Base-by-base conservation (phyloP, 352 stramenopile species). In the Phytophthora gonapodyides region DNA sequence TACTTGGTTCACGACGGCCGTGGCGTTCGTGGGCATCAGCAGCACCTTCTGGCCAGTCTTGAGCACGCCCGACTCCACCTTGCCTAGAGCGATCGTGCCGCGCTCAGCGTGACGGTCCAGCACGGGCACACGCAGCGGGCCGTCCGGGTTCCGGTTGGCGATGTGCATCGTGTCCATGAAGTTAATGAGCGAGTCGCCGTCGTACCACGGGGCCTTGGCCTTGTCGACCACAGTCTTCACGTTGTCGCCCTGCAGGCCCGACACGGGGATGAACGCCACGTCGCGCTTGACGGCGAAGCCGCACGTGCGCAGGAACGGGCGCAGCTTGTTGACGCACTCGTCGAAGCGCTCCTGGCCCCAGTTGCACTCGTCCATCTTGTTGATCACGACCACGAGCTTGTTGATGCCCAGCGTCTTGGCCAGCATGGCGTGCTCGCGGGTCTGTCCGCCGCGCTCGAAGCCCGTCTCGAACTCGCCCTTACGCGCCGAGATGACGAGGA, bases 291-390 rank as follows among this genome's bases (percentile, higher is more conserved):
- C 97, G n/a, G 90, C 96, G 64, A 98, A 99, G 7, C 98, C 98
- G 60, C 96, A 99, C 27, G 80, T 87, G 24, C 82, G 82, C 51
- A 93, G 57, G 79, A 98, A 99, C 38, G 97, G 97, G 34, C 90
- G 91, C 36, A 99, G 90, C 78, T 99, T 99, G 30, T 77, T 87
- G 24, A 97, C 82, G 66, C 97, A 99, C 64, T 94, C 84, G 61
- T 93, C 83, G 35, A 77, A 93, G 55, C 96, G 90, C 34, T 97
- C 89, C 67, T 98, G 93, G 7, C 68, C 86, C 96, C 96, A 99
- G 19, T 96, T 98, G 15, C 87, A 86, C 54, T 99, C 98, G 78
- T 99, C 98, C 98, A 99, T 99, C 86, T 99, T 99, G 78, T 99
- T 99, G 71, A 99, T 98, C 13, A 98, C 97, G 34, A 99, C 97